A percentile compares a stretch with the other conserved stretches of the same genome.
These are phyloP conservation scores for Epichloe typhina DNA, from an alignment of 2,329 filamentous ascomycete species.

Conservation along the genomic window DNA sequence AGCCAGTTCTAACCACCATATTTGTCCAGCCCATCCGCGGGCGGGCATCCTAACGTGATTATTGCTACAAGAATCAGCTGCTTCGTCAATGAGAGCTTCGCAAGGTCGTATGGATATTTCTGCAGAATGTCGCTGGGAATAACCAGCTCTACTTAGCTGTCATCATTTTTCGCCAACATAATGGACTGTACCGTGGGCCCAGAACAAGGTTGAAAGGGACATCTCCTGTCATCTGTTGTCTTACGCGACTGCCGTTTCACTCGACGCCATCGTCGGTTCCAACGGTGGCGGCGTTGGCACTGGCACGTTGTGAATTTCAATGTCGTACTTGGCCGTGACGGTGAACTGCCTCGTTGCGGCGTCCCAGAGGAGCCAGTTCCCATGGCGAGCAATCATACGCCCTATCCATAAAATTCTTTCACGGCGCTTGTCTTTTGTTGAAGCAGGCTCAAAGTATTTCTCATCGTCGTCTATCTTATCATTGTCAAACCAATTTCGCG, in stretches of 20 bases:
- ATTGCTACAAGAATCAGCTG: too few relatives aligned
- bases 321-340: neutral
- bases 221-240: neutral
- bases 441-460: conserved; percentile 47
- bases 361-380: conserved; percentile 33
- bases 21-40: too few relatives aligned
- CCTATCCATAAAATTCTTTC: conserved; percentile 48
- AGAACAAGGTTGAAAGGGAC: neutral
- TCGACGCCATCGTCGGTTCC: neutral
- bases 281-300: neutral
- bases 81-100: too few relatives aligned
- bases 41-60: too few relatives aligned
- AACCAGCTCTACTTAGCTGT: too few relatives aligned
- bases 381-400: conserved; percentile 28
- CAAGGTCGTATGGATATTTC: too few relatives aligned
- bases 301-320: neutral
- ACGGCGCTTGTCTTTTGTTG: conserved; percentile 42
- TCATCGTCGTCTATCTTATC: conserved; percentile 54
- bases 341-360: conserved; percentile 21
- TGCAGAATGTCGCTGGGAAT: too few relatives aligned
- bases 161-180: neutral
- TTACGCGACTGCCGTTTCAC: neutral
- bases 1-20: too few relatives aligned
- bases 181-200: neutral
- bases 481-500: conserved; percentile 42